Percentiles rank a stretch among this genome's conserved stretches.
Conservation (phyloP, 208 protist genomes). For the Leishmania major region DNA sequence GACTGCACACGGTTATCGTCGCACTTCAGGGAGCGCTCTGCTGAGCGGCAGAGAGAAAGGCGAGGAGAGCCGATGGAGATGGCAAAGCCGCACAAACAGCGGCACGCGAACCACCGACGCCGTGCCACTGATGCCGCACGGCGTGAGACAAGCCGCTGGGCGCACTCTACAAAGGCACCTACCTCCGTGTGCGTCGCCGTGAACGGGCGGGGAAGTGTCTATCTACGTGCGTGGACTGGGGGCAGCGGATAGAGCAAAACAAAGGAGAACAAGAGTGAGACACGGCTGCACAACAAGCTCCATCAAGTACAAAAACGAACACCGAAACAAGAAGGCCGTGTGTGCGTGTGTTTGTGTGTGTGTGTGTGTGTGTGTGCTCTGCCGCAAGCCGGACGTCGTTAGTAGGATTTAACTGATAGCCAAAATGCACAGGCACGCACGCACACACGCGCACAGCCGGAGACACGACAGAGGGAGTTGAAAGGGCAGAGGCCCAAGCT, state of each 20-base stretch:
- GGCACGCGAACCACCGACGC: neutral
- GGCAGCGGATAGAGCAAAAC: conserved; percentile 7
- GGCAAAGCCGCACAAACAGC: neutral
- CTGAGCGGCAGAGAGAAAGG: neutral
- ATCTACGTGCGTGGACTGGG: neutral
- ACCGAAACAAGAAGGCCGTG: neutral
- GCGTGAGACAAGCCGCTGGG: neutral
- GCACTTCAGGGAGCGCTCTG: conserved; percentile 8
- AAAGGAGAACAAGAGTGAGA: conserved; percentile 2
- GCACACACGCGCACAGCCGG: neutral
- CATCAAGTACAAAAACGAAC: neutral
- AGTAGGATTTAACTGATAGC: neutral
- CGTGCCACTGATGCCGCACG: neutral
- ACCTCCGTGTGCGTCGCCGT: neutral
- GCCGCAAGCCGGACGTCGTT: neutral
- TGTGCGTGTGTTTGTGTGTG: no score
- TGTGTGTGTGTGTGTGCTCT: neutral
- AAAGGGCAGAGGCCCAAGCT: conserved; percentile 1
- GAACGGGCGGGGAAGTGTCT: neutral
- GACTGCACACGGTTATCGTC: neutral
- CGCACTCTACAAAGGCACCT: neutral
- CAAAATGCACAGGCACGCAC: neutral
- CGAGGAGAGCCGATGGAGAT: neutral
- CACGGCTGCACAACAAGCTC: neutral
- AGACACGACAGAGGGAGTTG: neutral